Evolutionary conservation across 768 basidiomycete genomes (phyloP).

Genomic region (Kwoniella dendrophila): DNA sequence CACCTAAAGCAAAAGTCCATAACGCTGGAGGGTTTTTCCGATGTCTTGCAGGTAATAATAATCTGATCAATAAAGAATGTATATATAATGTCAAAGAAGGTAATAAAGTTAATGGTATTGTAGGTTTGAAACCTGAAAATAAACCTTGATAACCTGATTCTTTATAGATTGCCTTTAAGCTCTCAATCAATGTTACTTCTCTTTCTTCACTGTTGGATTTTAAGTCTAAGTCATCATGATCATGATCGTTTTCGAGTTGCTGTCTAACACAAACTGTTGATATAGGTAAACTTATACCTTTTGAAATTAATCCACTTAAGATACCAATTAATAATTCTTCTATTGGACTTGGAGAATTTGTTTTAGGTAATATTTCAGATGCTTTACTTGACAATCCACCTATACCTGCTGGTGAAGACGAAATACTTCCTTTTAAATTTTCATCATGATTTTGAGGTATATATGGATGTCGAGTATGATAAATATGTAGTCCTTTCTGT

Average conservation of each 20-base stretch:
- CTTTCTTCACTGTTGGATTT: not conserved
- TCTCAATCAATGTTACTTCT: conserved; percentile 15
- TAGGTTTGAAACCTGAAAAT: conserved; percentile 36
- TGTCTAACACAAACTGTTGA: conserved; percentile 44
- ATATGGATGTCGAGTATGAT: conserved; percentile 10
- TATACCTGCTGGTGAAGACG: conserved; percentile 31
- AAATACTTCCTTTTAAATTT: not conserved
- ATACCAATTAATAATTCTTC: conserved; percentile 43
- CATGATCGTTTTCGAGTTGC: conserved; percentile 28
- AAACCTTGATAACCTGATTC: conserved; percentile 35
- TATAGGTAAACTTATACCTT: conserved; percentile 43
- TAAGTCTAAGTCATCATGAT: conserved; percentile 1
- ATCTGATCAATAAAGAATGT: conserved; percentile 32
- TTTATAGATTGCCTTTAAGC: conserved; percentile 23
- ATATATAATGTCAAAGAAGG: conserved; percentile 48
- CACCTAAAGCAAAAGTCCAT: conserved; percentile 38
- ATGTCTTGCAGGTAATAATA: conserved; percentile 27
- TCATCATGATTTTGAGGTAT: not conserved
- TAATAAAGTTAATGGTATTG: conserved; percentile 42
- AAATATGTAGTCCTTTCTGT: conserved; percentile 27
- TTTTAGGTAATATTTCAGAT: conserved; percentile 11
- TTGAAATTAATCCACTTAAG: conserved; percentile 38
- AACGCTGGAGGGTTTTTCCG: conserved; percentile 33
- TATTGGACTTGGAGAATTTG: not conserved
- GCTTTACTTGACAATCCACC: conserved; percentile 30